Evolutionary conservation across 495 filamentous ascomycete species (phyloP).

Genomic region (Daldinia loculata): DNA sequence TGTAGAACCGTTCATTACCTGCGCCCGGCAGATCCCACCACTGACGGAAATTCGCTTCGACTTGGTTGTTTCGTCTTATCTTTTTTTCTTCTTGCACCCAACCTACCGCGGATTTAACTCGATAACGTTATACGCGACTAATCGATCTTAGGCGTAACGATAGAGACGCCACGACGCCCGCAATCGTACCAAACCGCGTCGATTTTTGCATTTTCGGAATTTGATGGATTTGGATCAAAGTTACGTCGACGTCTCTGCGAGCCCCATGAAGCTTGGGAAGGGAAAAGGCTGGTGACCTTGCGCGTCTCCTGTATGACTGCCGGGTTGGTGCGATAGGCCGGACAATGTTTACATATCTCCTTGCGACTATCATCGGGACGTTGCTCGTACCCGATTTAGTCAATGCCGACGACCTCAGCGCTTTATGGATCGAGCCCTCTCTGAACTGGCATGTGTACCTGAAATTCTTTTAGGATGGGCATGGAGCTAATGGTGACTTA

Average conservation of each 20-base stretch:
- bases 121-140: conserved; percentile 14
- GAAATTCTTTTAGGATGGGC: conserved; percentile 16
- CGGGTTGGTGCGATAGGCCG: conserved; percentile 39
- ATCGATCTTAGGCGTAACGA: conserved; percentile 30
- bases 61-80: conserved; percentile 29
- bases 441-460: conserved; percentile 51
- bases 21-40: conserved; percentile 41
- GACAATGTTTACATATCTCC: conserved; percentile 45
- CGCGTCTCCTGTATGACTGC: conserved; percentile 42
- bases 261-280: conserved; percentile 45
- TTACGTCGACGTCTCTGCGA: conserved; percentile 23
- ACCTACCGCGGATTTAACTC: conserved; percentile 18
- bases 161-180: conserved; percentile 22
- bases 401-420: conserved; percentile 39
- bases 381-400: conserved; percentile 49
- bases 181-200: conserved; percentile 15
- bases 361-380: conserved; percentile 52
- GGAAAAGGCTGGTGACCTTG: conserved; percentile 44
- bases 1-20: conserved; percentile 30
- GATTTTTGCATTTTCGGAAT: conserved; percentile 24
- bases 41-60: conserved; percentile 32
- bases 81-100: conserved; percentile 32
- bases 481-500: conserved; percentile 41
- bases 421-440: conserved; percentile 56
- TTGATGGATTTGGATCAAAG: conserved; percentile 40